phyloP scores from a whole-genome alignment of 371 early-diverging fungal genomes.

The Dentiscutata heterogama region DNA sequence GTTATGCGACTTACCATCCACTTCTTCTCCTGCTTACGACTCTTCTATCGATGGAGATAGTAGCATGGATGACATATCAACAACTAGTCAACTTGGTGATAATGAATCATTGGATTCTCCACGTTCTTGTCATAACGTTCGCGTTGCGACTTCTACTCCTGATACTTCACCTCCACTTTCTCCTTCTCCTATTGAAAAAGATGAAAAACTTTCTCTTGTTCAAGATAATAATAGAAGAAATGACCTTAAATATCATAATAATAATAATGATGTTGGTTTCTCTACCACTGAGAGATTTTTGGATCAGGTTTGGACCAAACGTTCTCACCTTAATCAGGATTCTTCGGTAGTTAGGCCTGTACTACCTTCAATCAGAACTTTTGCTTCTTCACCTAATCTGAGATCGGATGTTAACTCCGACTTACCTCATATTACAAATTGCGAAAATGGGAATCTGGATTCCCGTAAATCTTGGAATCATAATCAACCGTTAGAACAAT shows the following conservation, averaged over 20 bases:
- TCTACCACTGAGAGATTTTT: background rate
- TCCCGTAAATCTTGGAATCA: slow-evolving; percentile 16
- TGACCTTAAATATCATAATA: background rate
- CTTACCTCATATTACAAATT: no score
- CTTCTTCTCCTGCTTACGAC: background rate
- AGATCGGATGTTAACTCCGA: slow-evolving; percentile 12
- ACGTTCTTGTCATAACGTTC: background rate
- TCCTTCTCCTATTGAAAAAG: background rate
- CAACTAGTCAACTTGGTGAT: slow-evolving; percentile 16
- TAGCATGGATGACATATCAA: slow-evolving; percentile 23
- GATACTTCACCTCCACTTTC: slow-evolving; percentile 30
- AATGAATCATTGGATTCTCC: slow-evolving; percentile 28
- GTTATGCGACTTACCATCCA: slow-evolving; percentile 23
- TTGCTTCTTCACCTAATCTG: background rate
- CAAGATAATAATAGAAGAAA: background rate
- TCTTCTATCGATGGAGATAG: background rate
- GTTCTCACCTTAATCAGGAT: background rate
- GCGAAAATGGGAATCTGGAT: background rate
- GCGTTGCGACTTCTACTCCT: background rate
- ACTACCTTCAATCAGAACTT: slow-evolving; percentile 23
- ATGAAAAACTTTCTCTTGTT: background rate
- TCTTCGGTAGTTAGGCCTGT: background rate
- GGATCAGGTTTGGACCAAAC: background rate
- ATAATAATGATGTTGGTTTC: background rate
- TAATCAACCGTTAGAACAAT: slow-evolving; percentile 20